Evolutionary conservation across 202 grass and related monocot genomes (phyloP).

Genomic region (Hordeum pubiflorum): DNA sequence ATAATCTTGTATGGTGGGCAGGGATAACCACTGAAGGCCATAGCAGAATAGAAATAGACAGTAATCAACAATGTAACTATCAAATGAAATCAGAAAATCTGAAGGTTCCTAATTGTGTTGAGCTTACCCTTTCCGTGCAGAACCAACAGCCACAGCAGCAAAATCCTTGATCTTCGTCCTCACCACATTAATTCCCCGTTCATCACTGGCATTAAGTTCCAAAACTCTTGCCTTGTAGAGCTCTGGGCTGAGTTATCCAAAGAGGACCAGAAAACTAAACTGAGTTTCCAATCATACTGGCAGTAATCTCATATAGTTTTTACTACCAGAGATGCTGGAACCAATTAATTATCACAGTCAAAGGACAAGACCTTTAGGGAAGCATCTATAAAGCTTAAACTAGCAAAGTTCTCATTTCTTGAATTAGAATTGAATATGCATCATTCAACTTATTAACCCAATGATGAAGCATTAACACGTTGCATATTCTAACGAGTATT

Average conservation of each 20-base stretch:
- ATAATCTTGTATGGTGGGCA: conserved; percentile 47
- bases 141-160: conserved; percentile 90
- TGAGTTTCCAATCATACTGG: not conserved
- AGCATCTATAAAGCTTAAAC: not conserved
- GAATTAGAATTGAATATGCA: not conserved
- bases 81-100: not conserved
- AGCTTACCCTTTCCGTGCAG: conserved; percentile 47
- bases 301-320: not conserved
- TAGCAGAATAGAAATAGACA: conserved; percentile 3
- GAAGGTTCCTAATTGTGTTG: conserved; percentile 27
- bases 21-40: conserved; percentile 59
- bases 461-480: not conserved
- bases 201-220: conserved; percentile 99
- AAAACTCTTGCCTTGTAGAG: conserved; percentile 89
- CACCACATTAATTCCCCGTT: conserved; percentile 98
- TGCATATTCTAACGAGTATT: not conserved
- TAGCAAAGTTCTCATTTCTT: not conserved
- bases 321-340: not conserved
- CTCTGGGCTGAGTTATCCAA: conserved; percentile 61
- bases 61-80: conserved; percentile 22
- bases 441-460: not conserved
- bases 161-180: conserved; percentile 95
- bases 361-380: not conserved
- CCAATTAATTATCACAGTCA: not conserved
- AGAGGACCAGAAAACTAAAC: not conserved